These are phyloP conservation scores for Oryza meyeriana DNA, from an alignment of 176 grass and related monocot genomes.

Conservation along the genomic window DNA sequence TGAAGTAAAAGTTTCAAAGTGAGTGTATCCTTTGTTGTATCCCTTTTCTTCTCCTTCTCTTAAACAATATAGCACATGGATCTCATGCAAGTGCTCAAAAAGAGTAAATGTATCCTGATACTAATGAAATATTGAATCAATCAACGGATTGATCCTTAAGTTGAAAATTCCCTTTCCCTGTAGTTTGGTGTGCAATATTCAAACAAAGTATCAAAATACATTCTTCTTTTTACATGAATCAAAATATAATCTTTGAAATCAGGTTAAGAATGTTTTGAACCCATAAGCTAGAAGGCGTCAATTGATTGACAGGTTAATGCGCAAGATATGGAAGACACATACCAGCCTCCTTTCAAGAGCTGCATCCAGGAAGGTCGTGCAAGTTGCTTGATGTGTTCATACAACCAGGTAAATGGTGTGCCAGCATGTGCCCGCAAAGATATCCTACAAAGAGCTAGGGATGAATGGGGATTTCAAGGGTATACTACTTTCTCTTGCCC, in stretches of 20 bases:
- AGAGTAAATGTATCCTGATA: not conserved
- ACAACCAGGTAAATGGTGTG: slow-evolving; percentile 85
- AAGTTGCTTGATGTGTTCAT: slow-evolving; percentile 97
- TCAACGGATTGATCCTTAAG: not conserved
- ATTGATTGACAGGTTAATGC: slow-evolving; percentile 60
- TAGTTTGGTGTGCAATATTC: not conserved
- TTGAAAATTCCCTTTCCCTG: not conserved
- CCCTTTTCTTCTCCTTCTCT: not conserved
- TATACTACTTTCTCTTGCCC: slow-evolving; percentile 30
- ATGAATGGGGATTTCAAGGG: slow-evolving; percentile 95
- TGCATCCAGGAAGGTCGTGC: slow-evolving; percentile 87
- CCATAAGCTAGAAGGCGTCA: not conserved
- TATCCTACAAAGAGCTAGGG: slow-evolving; percentile 68
- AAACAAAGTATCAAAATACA: not conserved
- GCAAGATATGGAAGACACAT: slow-evolving; percentile 92
- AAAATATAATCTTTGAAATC: slow-evolving; percentile 1
- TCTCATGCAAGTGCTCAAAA: not conserved
- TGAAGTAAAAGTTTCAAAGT: not conserved
- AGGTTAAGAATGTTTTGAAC: slow-evolving; percentile 10
- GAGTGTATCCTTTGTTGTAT: not conserved
- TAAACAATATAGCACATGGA: not conserved
- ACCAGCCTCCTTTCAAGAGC: slow-evolving; percentile 86
- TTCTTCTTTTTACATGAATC: not conserved
- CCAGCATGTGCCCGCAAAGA: slow-evolving; percentile 74
- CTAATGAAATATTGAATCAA: not conserved